A percentile compares a stretch with the other conserved stretches of the same genome.
These are phyloP conservation scores for Vigna hirtella DNA, from an alignment of 306 rosid genomes.

Conservation along the genomic window DNA sequence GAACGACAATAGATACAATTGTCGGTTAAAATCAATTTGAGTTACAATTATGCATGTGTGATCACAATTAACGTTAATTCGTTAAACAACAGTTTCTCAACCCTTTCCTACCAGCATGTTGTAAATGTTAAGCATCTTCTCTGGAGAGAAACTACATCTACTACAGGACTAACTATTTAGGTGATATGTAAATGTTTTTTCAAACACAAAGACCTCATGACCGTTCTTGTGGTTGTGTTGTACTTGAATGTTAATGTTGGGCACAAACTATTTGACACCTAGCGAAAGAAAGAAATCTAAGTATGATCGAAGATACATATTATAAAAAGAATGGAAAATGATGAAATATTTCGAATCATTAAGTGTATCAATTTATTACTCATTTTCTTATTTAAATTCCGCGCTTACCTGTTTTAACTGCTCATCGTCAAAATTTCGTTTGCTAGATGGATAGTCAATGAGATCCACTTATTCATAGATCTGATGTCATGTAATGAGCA, in stretches of 20 bases:
- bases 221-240: not conserved
- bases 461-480: constrained; percentile 34
- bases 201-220: not conserved
- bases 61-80: not conserved
- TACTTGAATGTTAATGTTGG: constrained; percentile 27
- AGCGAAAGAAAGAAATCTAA: not conserved
- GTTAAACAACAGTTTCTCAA: not conserved
- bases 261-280: not conserved
- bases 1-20: constrained; percentile 2
- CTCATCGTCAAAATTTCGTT: constrained; percentile 2
- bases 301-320: not conserved
- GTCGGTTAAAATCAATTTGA: constrained; percentile 6
- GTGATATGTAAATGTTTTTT: not conserved
- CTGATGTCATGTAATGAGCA: constrained; percentile 24
- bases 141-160: not conserved
- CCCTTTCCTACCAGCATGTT: not conserved
- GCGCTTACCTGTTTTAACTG: constrained; percentile 4
- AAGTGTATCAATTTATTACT: not conserved
- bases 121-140: constrained; percentile 3
- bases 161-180: not conserved
- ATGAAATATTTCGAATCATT: not conserved
- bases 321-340: not conserved
- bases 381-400: constrained; percentile 5
- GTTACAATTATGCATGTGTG: constrained; percentile 22
- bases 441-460: constrained; percentile 28